Evolutionary conservation across 768 basidiomycete genomes (phyloP), one percentile per base, ranked within the genome.

Genomic region (Phylloporus sp.): DNA sequence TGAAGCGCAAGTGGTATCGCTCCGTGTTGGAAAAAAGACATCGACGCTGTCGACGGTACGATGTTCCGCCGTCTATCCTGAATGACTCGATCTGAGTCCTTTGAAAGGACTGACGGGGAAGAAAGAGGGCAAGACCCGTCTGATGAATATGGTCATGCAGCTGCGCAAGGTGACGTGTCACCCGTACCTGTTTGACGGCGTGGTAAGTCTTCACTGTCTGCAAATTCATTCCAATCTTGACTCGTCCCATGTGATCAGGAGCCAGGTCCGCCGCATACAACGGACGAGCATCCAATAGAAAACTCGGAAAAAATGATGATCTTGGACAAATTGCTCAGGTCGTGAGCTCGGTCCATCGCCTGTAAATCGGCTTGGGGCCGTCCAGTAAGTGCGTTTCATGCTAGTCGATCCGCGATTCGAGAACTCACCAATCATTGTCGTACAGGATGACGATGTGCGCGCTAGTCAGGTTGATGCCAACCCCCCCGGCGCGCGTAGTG

Each of bases 141-240:
- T 98, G 41, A 91, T 97, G 84, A 99, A 98, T 64, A 93, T 99
- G 77, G 96, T 98, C 50, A 98, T 98, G 96, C 96, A 99, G 76
- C 79, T 90, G 17, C n/a, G 71, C 34, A 92, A 86, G 75, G 90
- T 90, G 31, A 90, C 87, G 9, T 91, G 89, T 53, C 89, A 92
- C 61, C 91, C 91, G 0, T 93, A 94, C 62, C 78, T 94, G 27
- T 93, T 94, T 60, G 92, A 94, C 56, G 91, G 92, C 8, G 91
- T 91, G n/a, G 82, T 83, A 60, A 52, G 75, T 70, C 15, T 17
- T 26, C 20, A 14, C 20, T 18, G n/a, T n/a, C n/a, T n/a, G 13
- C 13, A 32, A 13, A 9, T 8, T 18, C 38, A 6, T n/a, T 17
- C 14, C 5, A 31, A 36, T 26, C n/a, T 20, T 7, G 29, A 31